These are phyloP conservation scores for Diaporthe ilicicola DNA, from an alignment of 2,329 filamentous ascomycete species.

Conservation along the genomic window DNA sequence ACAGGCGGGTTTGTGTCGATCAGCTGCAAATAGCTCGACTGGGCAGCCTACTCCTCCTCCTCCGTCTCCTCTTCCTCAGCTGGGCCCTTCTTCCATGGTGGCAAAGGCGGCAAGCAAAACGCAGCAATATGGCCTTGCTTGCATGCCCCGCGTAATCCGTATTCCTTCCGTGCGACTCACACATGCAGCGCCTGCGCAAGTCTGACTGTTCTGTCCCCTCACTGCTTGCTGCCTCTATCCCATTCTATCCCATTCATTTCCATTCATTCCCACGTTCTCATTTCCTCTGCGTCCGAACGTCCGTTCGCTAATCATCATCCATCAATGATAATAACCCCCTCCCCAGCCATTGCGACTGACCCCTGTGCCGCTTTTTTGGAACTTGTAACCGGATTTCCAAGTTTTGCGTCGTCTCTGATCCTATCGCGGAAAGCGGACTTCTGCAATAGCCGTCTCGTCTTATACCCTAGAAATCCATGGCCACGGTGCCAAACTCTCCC, in stretches of 20 bases:
- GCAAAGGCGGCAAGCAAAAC: background rate
- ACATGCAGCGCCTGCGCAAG: background rate
- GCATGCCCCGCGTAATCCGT: background rate
- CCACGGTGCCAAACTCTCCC: background rate
- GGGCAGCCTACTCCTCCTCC: background rate
- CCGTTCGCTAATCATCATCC: background rate
- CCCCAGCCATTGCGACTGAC: background rate
- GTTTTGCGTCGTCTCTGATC: background rate
- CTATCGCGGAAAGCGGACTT: slow-evolving; percentile 11
- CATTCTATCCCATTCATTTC: too few relatives aligned
- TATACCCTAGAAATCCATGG: slow-evolving; percentile 9
- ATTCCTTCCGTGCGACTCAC: background rate
- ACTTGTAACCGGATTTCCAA: slow-evolving; percentile 2
- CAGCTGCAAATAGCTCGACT: slow-evolving; percentile 17
- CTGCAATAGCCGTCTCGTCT: slow-evolving; percentile 15
- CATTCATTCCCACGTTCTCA: background rate
- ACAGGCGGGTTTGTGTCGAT: background rate
- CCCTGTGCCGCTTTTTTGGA: slow-evolving; percentile 20
- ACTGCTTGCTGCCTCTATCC: background rate
- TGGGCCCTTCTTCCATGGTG: background rate
- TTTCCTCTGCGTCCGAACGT: slow-evolving; percentile 10
- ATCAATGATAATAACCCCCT: background rate
- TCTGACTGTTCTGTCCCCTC: background rate
- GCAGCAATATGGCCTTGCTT: background rate
- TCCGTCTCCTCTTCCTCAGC: background rate